Evolutionary conservation across 2,329 filamentous ascomycete genomes (phyloP), one percentile per base, ranked within the genome.

Genomic region (Triangularia verruculosa): DNA sequence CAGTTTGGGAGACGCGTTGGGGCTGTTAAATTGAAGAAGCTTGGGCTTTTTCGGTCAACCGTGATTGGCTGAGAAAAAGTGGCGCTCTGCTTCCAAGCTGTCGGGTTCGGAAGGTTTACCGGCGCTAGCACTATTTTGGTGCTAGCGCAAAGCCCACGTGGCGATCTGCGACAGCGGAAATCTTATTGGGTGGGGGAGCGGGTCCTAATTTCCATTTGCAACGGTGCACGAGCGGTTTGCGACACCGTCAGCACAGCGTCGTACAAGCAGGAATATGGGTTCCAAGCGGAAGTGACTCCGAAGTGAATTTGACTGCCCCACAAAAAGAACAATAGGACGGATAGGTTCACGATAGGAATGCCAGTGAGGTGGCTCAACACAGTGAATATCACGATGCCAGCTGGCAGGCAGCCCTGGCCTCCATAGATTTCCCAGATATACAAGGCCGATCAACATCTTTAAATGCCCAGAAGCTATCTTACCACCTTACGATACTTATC

Each of bases 81-180:
- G 59, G 30, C 53, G n/a, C 27, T 27, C 20, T 28, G 51, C 28
- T 17, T 27, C 60, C 59, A 60, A 6, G 43, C 30, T 61, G 61
- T 61, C 59, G 63, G 63, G 65, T 61, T 62, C 22, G 39, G 53
- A 54, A 12, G 20, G n/a, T 17, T 24, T 57, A 52, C 34, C 51
- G 62, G 13, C 55, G 17, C 52, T 57, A 56, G 34, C 4, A 4
- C 39, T 20, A 20, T 9, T 20, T 20, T 12, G 11, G n/a, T n/a
- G 2, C n/a, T 47, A 47, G 39, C 39, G 39, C 9, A 1, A 6
- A 47, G n/a, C 9, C 39, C n/a, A 47, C 39, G 39, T 47, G 39
- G 39, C 39, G n/a, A 47, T 47, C 39, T 17, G 39, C n/a, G n/a
- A 47, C 39, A 47, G 39, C 39, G n/a, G 39, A 8, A 47, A 22